phyloP scores from a whole-genome alignment of 306 rosid genomes.

The Fragaria iinumae region DNA sequence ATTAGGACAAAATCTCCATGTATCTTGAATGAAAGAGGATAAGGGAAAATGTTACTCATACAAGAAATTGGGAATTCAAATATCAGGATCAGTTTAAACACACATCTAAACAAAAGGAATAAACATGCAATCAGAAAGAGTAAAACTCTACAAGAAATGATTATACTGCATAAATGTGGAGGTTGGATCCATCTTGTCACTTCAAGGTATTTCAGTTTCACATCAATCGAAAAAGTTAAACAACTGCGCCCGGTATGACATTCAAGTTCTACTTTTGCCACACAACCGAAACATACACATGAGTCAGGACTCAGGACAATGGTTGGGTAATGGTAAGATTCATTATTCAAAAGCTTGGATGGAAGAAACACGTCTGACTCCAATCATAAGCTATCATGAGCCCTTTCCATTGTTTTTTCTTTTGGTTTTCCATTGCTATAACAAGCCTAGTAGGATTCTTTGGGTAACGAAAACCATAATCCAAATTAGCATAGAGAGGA shows the following conservation, averaged over 20 bases:
- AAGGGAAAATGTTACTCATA: constrained; percentile 26
- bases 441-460: no score
- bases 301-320: background rate
- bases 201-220: background rate
- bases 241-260: background rate
- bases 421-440: no score
- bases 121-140: background rate
- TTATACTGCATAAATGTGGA: background rate
- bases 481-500: no score
- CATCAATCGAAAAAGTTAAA: background rate
- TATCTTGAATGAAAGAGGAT: constrained; percentile 58
- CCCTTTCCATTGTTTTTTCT: no score
- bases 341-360: no score
- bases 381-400: no score
- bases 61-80: constrained; percentile 11
- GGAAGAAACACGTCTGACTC: no score
- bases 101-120: background rate
- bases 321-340: no score
- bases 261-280: background rate
- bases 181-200: background rate
- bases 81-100: constrained; percentile 10
- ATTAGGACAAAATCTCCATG: constrained; percentile 94
- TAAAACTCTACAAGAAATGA: background rate
- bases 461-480: no score
- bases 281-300: background rate